Conservation (phyloP, 1,139 yeast genomes). For the Pichia sp. region DNA sequence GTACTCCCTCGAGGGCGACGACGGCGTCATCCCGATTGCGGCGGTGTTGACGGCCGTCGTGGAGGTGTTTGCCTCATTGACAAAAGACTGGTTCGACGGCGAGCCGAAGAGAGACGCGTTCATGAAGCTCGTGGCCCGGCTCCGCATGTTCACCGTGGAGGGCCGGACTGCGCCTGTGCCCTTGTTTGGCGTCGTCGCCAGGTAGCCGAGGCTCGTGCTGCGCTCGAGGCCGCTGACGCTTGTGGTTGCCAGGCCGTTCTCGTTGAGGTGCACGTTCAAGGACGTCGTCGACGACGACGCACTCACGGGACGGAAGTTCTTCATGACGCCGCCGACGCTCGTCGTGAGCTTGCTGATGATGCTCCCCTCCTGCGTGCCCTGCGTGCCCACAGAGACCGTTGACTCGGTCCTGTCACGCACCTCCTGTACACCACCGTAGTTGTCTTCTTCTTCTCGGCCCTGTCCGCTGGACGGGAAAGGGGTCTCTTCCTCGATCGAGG, state of each 20-base stretch:
- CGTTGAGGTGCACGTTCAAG: slow-evolving; percentile 21
- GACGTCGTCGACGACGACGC: slow-evolving; percentile 29
- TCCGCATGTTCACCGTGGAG: slow-evolving; percentile 21
- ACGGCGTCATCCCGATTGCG: not conserved
- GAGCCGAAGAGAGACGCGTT: slow-evolving; percentile 26
- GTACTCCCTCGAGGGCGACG: slow-evolving; percentile 17
- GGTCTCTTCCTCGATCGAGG: slow-evolving; percentile 1
- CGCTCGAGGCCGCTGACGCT: slow-evolving; percentile 7
- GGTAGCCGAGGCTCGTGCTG: slow-evolving; percentile 5
- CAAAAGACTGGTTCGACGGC: slow-evolving; percentile 10
- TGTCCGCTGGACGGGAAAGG: slow-evolving; percentile 6
- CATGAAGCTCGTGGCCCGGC: slow-evolving; percentile 31
- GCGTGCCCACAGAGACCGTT: slow-evolving; percentile 19
- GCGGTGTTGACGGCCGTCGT: not conserved
- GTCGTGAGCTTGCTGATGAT: slow-evolving; percentile 28
- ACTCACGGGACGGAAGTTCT: slow-evolving; percentile 31
- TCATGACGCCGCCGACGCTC: slow-evolving; percentile 33
- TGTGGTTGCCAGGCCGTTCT: slow-evolving; percentile 1
- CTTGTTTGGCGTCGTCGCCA: slow-evolving; percentile 6
- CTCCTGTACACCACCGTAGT: not conserved
- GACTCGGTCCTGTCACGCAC: slow-evolving; percentile 14
- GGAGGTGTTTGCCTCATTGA: slow-evolving; percentile 1
- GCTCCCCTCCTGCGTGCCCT: slow-evolving; percentile 29
- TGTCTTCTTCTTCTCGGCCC: not conserved
- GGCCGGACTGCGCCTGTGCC: not conserved